These are phyloP conservation scores for Barnettozyma californica DNA, from an alignment of 805 yeast species.

Conservation along the genomic window DNA sequence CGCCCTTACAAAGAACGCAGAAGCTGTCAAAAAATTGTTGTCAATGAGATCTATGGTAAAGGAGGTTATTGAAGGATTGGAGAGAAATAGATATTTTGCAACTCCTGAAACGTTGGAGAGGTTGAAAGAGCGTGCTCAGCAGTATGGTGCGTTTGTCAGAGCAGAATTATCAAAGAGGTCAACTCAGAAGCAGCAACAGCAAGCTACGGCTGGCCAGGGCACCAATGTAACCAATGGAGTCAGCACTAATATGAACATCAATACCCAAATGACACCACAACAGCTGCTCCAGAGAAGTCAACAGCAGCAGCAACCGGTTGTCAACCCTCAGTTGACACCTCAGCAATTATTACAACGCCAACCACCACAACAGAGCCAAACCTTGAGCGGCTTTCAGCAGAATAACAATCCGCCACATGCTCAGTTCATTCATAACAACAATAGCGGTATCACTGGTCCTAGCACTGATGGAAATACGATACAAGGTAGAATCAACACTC, in stretches of 20 bases:
- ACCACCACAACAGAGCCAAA: slow-evolving; percentile 13
- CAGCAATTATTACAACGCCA: slow-evolving; percentile 27
- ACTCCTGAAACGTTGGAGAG: slow-evolving; percentile 68
- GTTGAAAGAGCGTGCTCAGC: slow-evolving; percentile 65
- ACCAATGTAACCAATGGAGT: neutral
- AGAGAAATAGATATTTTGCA: slow-evolving; percentile 61
- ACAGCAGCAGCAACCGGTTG: slow-evolving; percentile 17
- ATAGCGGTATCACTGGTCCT: neutral
- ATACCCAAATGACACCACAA: slow-evolving; percentile 25
- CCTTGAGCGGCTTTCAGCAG: slow-evolving; percentile 1
- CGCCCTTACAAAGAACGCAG: slow-evolving; percentile 66
- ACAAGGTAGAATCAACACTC: slow-evolving; percentile 7
- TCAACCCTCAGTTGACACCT: slow-evolving; percentile 19
- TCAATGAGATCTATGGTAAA: slow-evolving; percentile 77
- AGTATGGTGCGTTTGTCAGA: slow-evolving; percentile 69
- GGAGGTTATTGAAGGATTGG: slow-evolving; percentile 65
- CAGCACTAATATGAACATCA: slow-evolving; percentile 1
- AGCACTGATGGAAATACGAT: neutral
- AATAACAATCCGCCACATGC: slow-evolving; percentile 3
- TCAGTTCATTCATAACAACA: slow-evolving; percentile 6
- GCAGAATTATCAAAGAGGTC: slow-evolving; percentile 44
- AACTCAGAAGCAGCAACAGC: slow-evolving; percentile 2
- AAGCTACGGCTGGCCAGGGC: slow-evolving; percentile 23
- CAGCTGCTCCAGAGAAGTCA: slow-evolving; percentile 26
- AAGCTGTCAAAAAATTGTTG: slow-evolving; percentile 69